Evolutionary conservation across 805 yeast genomes (phyloP), one percentile per base, ranked within the genome.

Genomic region (Sungouiella thailandica): DNA sequence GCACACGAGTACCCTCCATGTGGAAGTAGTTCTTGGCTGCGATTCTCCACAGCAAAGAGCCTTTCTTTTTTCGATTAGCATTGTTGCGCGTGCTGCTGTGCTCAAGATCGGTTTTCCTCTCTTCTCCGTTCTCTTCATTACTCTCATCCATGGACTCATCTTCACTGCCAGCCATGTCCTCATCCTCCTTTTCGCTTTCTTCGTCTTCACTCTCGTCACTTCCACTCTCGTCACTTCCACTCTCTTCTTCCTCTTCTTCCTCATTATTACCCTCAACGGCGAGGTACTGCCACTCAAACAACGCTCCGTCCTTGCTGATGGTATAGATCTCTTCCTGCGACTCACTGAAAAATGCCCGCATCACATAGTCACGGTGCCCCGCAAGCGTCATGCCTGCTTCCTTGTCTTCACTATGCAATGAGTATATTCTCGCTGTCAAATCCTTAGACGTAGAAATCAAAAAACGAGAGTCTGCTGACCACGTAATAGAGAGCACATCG

Each of bases 391-490:
- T 79, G 11, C 90, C 84, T 3, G 89, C 96, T 6, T 68, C 46
- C 57, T 76, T 49, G 70, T 80, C 66, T 74, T 73, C 80, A 0
- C 83, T 65, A 29, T 76, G 65, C 24, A 93, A 63, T 1, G 97
- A 86, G 61, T 80, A 90, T 6, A 93, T 72, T 46, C 89, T 75
- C 2, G 95, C 79, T 0, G 97, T 84, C 72, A 93, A 70, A 62
- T 93, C 98, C 53, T 86, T 85, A 15, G 95, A 83, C 2, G 95
- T 73, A 2, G 96, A 77, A 26, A 93, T 65, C 47, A 93, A 73
- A 53, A 88, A 93, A 47, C 96, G 72, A 4, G 96, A 84, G 58
- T 93, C 98, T 18, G 69, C 70, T 1, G 97, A 86, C 97, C 97
- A 93, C 3, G 85, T 70, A 8, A 93, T 57, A 2, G 88, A 76